A percentile compares a stretch with the other conserved stretches of the same genome.
These are phyloP conservation scores for Coemansia sp. DNA, from an alignment of 192 early-diverging fungal genomes.

Conservation along the genomic window DNA sequence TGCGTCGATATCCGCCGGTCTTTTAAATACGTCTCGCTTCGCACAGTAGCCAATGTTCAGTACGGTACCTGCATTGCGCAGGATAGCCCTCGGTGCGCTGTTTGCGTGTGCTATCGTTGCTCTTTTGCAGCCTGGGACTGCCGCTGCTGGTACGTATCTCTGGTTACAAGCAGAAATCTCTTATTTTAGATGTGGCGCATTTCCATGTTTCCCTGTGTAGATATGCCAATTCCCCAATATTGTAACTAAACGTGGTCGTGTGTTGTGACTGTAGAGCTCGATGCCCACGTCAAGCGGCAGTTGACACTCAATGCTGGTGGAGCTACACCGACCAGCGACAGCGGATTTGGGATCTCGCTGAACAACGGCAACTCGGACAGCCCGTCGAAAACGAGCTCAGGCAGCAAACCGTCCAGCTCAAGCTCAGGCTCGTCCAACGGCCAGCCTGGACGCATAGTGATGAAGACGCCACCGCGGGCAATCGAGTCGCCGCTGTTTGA, in stretches of 20 bases:
- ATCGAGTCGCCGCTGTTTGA: slow-evolving; percentile 53
- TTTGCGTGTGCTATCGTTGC: background rate
- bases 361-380: slow-evolving; percentile 3
- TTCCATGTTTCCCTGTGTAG: slow-evolving; percentile 1
- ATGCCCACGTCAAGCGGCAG: slow-evolving; percentile 17
- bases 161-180: background rate
- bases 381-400: slow-evolving; percentile 41
- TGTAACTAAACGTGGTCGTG: background rate
- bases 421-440: slow-evolving; percentile 50
- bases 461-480: slow-evolving; percentile 50
- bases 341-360: slow-evolving; percentile 35
- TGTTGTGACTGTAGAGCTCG: background rate
- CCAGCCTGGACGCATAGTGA: slow-evolving; percentile 52
- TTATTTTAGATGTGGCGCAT: slow-evolving; percentile 5
- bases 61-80: background rate
- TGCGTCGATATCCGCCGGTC: background rate
- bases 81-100: slow-evolving; percentile 8
- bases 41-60: background rate
- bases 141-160: slow-evolving; percentile 6
- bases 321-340: slow-evolving; percentile 16
- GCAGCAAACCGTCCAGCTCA: slow-evolving; percentile 30
- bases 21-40: background rate
- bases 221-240: background rate
- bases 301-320: slow-evolving; percentile 20
- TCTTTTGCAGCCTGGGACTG: background rate